Conservation (phyloP, 371 early-diverging fungal genomes). For the Capillidium heterosporum region DNA sequence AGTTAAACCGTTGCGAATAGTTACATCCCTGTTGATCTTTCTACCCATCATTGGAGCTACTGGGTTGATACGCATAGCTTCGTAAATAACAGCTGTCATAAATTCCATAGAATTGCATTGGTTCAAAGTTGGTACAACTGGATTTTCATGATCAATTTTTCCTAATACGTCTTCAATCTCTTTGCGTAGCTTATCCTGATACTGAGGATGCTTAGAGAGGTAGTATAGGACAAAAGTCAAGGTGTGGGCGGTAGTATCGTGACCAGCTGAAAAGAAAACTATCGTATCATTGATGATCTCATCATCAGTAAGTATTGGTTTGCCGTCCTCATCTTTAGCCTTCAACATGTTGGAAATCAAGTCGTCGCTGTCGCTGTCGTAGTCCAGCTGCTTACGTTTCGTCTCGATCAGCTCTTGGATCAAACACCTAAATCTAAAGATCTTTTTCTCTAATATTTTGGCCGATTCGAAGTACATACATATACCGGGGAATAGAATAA, state of each 20-base stretch:
- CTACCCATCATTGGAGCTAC: no score
- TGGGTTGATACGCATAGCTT: not conserved
- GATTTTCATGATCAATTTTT: not conserved
- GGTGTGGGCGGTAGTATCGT: slow-evolving; percentile 3
- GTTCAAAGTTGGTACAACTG: not conserved
- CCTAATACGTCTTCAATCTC: not conserved
- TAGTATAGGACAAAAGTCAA: not conserved
- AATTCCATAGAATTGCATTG: not conserved
- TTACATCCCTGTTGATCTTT: no score
- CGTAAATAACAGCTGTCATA: not conserved
- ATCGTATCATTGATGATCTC: not conserved
- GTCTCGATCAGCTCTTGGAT: not conserved
- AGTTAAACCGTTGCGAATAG: no score
- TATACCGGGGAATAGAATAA: not conserved
- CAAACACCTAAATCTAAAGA: not conserved
- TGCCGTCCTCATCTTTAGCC: not conserved
- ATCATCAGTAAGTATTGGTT: not conserved
- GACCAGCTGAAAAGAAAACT: not conserved
- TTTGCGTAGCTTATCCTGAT: not conserved
- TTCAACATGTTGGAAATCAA: not conserved
- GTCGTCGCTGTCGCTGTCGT: not conserved
- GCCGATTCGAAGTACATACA: not conserved
- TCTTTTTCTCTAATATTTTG: not conserved
- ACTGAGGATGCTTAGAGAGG: not conserved
- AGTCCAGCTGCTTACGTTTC: not conserved